Evolutionary conservation across 1,284 basidiomycete species (phyloP), one percentile per base, ranked within the genome.

Genomic region (Marasmius oreades): DNA sequence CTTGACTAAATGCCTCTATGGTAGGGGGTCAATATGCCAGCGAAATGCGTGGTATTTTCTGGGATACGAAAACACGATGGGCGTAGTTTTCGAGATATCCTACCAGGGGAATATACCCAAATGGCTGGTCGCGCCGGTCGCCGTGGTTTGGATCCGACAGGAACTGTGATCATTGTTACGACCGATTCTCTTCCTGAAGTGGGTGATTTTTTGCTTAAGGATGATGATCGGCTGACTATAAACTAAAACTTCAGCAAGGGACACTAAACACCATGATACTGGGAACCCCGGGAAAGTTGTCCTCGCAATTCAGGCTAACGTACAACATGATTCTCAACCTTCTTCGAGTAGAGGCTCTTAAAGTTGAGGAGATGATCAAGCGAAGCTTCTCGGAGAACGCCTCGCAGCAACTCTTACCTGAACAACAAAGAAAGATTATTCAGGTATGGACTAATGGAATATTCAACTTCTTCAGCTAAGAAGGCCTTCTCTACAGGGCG

Each of bases 311-410:
- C 80, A 82, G 97, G 51, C 78, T 99, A 61, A 99, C 97, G 1
- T 99, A 99, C 75, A 98, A 98, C 70, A 99, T 99, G 97, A 98
- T 99, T 59, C 77, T 99, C 58, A 99, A 99, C 69, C 74, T 99
- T 43, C 80, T 99, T 16, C 88, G 97, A 28, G 96, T 99, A 7
- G 97, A 99, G 69, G 95, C 97, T 1, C 79, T 99, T 34, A 84
- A 89, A 61, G 97, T 99, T 7, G 97, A 99, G 68, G 97, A 99
- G 70, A 99, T 99, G 97, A 99, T 99, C 72, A 99, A 99, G 73
- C 83, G 97, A 36, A 95, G 93, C 68, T 99, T 99, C 73, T 98
- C 96, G 3, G 97, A 99, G 75, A 99, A 99, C 66, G 88, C 95
- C 0, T 90, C 95, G 0, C 97, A 99, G 67, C 82, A 88, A 53